Evolutionary conservation across 768 basidiomycete species (phyloP).

Genomic region (Leccinum longicurvipes): DNA sequence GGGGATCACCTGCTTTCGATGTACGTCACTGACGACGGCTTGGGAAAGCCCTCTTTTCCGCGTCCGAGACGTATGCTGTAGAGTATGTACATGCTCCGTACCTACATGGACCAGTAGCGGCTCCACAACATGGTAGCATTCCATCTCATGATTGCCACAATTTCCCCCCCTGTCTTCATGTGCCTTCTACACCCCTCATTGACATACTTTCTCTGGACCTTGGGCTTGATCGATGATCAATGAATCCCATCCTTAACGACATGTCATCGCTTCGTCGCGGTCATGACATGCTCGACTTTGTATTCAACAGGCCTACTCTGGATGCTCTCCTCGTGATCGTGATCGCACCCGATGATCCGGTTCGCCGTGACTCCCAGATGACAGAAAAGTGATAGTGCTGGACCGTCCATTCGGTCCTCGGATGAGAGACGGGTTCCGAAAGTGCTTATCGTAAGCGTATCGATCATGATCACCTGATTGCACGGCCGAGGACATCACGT

Average conservation of each 20-base stretch:
- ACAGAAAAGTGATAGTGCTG: background rate
- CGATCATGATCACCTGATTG: background rate
- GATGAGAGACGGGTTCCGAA: background rate
- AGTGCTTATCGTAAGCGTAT: background rate
- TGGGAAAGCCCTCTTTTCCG: background rate
- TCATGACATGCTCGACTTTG: background rate
- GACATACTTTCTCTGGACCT: background rate
- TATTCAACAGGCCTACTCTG: background rate
- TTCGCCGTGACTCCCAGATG: background rate
- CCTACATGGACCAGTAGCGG: background rate
- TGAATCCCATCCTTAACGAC: background rate
- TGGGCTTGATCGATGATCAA: background rate
- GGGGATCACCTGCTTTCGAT: background rate
- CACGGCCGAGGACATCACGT: no score
- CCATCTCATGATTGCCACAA: slow-evolving; percentile 6
- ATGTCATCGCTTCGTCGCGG: background rate
- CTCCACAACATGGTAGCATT: background rate
- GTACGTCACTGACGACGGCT: background rate
- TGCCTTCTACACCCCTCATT: background rate
- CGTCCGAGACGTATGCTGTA: background rate
- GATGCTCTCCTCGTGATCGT: background rate
- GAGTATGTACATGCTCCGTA: background rate
- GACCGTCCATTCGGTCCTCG: background rate
- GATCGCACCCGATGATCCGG: background rate
- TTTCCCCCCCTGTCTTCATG: no score